Conservation (phyloP, 169 alveolate species). For the Cryptosporidium bovis region DNA sequence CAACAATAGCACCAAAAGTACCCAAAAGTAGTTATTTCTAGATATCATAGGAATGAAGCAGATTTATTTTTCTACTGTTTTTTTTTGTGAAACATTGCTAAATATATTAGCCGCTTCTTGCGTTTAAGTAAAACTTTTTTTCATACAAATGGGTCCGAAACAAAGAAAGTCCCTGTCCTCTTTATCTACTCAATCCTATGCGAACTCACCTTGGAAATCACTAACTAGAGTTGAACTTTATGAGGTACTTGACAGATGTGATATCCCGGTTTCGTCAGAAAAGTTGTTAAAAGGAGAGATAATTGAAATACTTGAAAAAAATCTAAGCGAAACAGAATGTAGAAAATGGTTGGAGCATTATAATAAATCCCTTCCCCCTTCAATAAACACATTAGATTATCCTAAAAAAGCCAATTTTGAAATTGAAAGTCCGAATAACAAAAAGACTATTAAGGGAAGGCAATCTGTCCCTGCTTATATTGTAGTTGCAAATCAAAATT, state of each 20-base stretch:
- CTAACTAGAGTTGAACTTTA: conserved; percentile 42
- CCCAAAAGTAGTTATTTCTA: too few relatives aligned
- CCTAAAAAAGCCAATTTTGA: not conserved
- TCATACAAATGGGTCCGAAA: conserved; percentile 30
- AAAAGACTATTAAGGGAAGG: not conserved
- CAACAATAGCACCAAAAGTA: not conserved
- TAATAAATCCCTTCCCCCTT: conserved; percentile 44
- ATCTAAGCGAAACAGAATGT: conserved; percentile 28
- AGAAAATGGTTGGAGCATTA: conserved; percentile 55
- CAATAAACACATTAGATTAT: conserved; percentile 8
- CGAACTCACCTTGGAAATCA: conserved; percentile 60
- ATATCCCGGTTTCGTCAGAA: conserved; percentile 33
- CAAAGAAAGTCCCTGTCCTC: conserved; percentile 52
- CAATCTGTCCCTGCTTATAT: conserved; percentile 52
- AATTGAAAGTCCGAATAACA: not conserved
- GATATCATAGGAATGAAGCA: too few relatives aligned
- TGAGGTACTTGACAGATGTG: conserved; percentile 35
- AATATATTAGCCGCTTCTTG: too few relatives aligned
- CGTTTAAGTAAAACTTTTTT: too few relatives aligned
- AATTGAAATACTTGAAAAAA: conserved; percentile 27
- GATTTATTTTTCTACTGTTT: too few relatives aligned
- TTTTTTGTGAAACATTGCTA: too few relatives aligned
- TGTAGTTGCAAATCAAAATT: conserved; percentile 37
- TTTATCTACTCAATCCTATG: conserved; percentile 3
- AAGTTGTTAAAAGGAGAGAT: conserved; percentile 43